Evolutionary conservation across 108 stramenopile genomes (phyloP).

Genomic region (Nitzschia inconspicua): DNA sequence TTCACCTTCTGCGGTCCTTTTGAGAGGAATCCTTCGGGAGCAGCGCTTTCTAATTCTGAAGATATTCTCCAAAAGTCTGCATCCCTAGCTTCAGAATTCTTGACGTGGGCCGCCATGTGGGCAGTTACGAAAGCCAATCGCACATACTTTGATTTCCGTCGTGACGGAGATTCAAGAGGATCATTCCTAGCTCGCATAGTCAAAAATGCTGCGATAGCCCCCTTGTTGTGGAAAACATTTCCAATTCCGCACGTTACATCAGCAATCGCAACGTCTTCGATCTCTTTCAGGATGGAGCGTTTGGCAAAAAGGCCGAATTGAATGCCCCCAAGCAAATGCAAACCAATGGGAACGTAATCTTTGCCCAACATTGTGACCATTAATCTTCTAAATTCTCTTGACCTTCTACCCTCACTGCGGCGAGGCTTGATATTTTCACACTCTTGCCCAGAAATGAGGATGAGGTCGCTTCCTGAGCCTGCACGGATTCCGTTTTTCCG

Average conservation of each 20-base stretch:
- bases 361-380: slow-evolving; percentile 78
- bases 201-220: slow-evolving; percentile 82
- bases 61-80: slow-evolving; percentile 83
- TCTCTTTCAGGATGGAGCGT: slow-evolving; percentile 58
- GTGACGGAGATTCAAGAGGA: neutral
- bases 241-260: slow-evolving; percentile 91
- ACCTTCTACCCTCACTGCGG: slow-evolving; percentile 74
- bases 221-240: slow-evolving; percentile 90
- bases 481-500: slow-evolving; percentile 24
- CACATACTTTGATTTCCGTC: slow-evolving; percentile 40
- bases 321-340: slow-evolving; percentile 86
- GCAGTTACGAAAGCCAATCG: slow-evolving; percentile 75
- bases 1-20: slow-evolving; percentile 1
- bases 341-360: slow-evolving; percentile 76
- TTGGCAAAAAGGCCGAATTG: slow-evolving; percentile 82
- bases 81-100: slow-evolving; percentile 80
- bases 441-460: slow-evolving; percentile 83
- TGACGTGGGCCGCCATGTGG: slow-evolving; percentile 88
- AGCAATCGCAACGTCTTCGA: slow-evolving; percentile 65
- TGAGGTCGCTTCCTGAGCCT: slow-evolving; percentile 66
- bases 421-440: slow-evolving; percentile 90
- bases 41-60: slow-evolving; percentile 76
- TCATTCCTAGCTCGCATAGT: slow-evolving; percentile 41
- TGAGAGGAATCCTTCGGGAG: slow-evolving; percentile 66
- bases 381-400: slow-evolving; percentile 69